These are phyloP conservation scores for Nemania sp. DNA, from an alignment of 2,329 filamentous ascomycete species.

Conservation along the genomic window DNA sequence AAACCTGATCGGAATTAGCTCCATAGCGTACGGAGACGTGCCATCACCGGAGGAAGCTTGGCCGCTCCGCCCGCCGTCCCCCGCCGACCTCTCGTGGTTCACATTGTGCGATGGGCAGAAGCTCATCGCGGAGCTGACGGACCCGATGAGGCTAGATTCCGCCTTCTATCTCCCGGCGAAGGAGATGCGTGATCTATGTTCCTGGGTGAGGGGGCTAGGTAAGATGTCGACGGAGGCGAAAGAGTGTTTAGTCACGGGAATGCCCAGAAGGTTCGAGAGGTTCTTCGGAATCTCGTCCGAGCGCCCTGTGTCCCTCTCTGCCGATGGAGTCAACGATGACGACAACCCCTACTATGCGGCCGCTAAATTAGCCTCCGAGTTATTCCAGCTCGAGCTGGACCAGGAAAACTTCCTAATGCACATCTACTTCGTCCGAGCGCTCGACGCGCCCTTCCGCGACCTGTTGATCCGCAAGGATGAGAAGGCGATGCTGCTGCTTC, in stretches of 20 bases:
- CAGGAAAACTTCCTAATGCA: slow-evolving; percentile 48
- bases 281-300: no score
- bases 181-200: no score
- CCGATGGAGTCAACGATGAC: no score
- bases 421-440: slow-evolving; percentile 51
- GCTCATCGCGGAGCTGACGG: slow-evolving; percentile 55
- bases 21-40: slow-evolving; percentile 3
- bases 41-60: slow-evolving; percentile 48
- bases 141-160: slow-evolving; percentile 54
- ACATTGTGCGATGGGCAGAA: slow-evolving; percentile 60
- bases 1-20: no score
- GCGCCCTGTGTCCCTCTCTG: no score
- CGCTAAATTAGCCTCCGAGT: not conserved
- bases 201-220: no score
- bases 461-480: slow-evolving; percentile 57
- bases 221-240: no score
- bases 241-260: no score
- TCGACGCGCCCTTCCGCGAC: slow-evolving; percentile 48
- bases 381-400: slow-evolving; percentile 7
- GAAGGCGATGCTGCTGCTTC: slow-evolving; percentile 57
- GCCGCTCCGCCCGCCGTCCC: slow-evolving; percentile 54
- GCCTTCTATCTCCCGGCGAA: slow-evolving; percentile 49
- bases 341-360: no score
- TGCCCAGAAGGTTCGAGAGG: no score
- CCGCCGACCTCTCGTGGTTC: slow-evolving; percentile 61